A percentile compares a stretch with the other conserved stretches of the same genome.
Evolutionary conservation across 2,329 filamentous ascomycete species (phyloP).

Genomic region (Talaromyces sp.): DNA sequence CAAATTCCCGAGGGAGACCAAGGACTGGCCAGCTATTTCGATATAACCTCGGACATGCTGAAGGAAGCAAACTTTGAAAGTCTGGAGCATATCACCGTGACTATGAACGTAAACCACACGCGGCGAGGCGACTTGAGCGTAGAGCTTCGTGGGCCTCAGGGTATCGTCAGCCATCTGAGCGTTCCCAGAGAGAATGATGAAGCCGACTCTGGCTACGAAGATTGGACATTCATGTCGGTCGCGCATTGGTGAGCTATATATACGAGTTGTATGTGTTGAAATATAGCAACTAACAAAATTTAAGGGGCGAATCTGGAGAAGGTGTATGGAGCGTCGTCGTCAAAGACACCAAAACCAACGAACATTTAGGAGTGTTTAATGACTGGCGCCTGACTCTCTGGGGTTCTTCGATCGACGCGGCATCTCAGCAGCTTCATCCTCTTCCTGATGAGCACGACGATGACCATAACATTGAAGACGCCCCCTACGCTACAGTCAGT

Average conservation of each 20-base stretch:
- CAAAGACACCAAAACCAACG: conserved; percentile 75
- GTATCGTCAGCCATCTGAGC: conserved; percentile 77
- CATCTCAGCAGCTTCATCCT: conserved; percentile 67
- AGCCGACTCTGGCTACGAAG: conserved; percentile 64
- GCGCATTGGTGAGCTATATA: conserved; percentile 70
- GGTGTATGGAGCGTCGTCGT: conserved; percentile 90
- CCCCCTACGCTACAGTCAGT: conserved; percentile 60
- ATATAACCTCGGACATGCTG: conserved; percentile 76
- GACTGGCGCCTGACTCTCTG: conserved; percentile 95
- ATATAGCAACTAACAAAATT: neutral
- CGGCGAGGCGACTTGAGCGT: conserved; percentile 88
- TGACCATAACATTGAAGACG: conserved; percentile 65
- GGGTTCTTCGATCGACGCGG: conserved; percentile 77
- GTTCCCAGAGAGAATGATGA: conserved; percentile 66
- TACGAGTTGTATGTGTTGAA: conserved; percentile 22
- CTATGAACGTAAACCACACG: conserved; percentile 89
- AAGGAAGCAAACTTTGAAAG: conserved; percentile 75
- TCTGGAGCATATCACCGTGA: conserved; percentile 91
- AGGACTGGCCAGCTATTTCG: conserved; percentile 72
- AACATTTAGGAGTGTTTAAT: conserved; percentile 68
- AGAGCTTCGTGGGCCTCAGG: conserved; percentile 77
- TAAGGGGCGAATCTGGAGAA: conserved; percentile 76
- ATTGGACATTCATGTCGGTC: conserved; percentile 99
- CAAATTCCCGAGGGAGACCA: conserved; percentile 76
- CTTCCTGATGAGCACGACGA: conserved; percentile 81